Base-by-base conservation (phyloP, 177 flowering plant species). In the Tripterygium wilfordii region DNA sequence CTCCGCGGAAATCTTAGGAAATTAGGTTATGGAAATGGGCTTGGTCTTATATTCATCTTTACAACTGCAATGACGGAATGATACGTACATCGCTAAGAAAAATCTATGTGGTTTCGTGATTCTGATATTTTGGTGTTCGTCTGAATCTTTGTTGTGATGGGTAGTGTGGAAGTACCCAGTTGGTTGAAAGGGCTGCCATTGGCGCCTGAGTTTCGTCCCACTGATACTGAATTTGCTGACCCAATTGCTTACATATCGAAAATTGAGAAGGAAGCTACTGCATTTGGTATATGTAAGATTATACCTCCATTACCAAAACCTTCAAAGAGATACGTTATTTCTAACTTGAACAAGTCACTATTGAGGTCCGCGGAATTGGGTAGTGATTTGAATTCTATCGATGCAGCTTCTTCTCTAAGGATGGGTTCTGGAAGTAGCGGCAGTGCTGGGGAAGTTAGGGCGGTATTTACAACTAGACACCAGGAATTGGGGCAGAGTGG, bases 211-310 rank as follows among this genome's bases (percentile, higher is more conserved):
- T 94, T 66, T 60, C 75, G 68, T 27, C 97, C 96, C 0, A 87
- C 96, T 0, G 97, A 94, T 27, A 89, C 95, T 2, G 99, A 89
- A 69, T 94, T 94, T 48, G 85, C 98, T 4, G 98, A 92, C 77
- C 98, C 98, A 21, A 84, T 92, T 58, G 96, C 96, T 18, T 92
- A 88, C 44, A 92, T 92, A 49, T 86, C 98, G 0, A 88, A 84
- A 69, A 92, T 92, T 38, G 98, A 92, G 78, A 89, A 85, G 56
- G 84, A 92, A 72, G 98, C 96, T 35, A 66, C 91, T 65, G 81
- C 75, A 4, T 88, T 82, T 72, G 98, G 98, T n/a, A 92, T 92
- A 4, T 92, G 97, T 57, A 94, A 89, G 71, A 69, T 94, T 35
- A 77, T 94, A 26, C 99, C 99, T 0, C 99, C 98, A 15, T 62